phyloP scores from a whole-genome alignment of 2,329 filamentous ascomycete genomes.

The Xylaria sp. region DNA sequence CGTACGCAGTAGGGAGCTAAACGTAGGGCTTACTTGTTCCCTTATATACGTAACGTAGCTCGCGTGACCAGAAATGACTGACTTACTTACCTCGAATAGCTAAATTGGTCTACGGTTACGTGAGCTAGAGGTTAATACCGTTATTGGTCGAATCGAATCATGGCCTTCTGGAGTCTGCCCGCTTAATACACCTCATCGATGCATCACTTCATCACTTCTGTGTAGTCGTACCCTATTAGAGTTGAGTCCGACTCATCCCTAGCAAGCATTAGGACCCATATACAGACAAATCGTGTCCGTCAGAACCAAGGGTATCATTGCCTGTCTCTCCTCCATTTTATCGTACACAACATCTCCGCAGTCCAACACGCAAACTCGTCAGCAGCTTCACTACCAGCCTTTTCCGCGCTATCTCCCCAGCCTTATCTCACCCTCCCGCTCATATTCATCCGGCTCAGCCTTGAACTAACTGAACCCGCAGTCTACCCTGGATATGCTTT shows the following conservation, averaged over 20 bases:
- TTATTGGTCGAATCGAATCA: background rate
- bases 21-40: background rate
- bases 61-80: conserved; percentile 9
- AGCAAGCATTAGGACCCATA: conserved; percentile 7
- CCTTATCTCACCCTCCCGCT: conserved; percentile 11
- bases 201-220: conserved; percentile 7
- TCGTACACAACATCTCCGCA: conserved; percentile 37
- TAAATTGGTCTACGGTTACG: conserved; percentile 1
- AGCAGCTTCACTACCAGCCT: conserved; percentile 6
- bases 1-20: background rate
- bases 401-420: background rate
- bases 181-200: conserved; percentile 18
- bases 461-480: conserved; percentile 19
- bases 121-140: background rate
- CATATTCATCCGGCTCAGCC: background rate
- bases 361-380: conserved; percentile 20
- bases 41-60: background rate
- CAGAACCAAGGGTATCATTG: conserved; percentile 43
- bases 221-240: background rate
- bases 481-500: conserved; percentile 24
- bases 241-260: conserved; percentile 27
- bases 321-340: conserved; percentile 37
- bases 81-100: background rate
- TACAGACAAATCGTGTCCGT: conserved; percentile 6
- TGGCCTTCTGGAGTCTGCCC: background rate